These are phyloP conservation scores for Tetraselmis chui DNA, from an alignment of 139 green algal species.

Conservation along the genomic window DNA sequence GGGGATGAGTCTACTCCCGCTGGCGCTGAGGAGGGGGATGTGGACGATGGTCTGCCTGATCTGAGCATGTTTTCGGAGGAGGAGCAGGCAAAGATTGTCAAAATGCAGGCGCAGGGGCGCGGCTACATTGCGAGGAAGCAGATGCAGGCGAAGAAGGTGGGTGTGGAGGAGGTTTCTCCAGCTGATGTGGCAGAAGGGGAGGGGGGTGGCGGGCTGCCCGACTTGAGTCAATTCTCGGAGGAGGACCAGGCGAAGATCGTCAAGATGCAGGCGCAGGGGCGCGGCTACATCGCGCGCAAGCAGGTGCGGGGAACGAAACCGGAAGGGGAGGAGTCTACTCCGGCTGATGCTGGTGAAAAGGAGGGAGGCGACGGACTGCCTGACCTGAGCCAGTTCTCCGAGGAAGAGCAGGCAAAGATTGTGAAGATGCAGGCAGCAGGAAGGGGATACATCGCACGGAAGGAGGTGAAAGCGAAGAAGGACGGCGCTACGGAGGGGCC, in stretches of 20 bases:
- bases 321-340: background rate
- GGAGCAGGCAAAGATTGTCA: background rate
- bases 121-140: background rate
- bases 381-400: background rate
- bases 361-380: background rate
- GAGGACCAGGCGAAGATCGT: background rate
- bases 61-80: background rate
- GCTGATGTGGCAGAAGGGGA: background rate
- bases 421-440: background rate
- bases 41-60: too few species aligned
- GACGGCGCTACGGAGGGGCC: background rate
- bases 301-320: background rate
- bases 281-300: background rate
- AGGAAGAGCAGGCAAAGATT: background rate
- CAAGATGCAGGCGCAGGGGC: background rate
- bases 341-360: too few species aligned
- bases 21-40: too few species aligned
- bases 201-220: background rate
- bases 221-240: background rate
- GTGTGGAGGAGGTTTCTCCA: background rate
- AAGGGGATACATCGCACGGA: background rate
- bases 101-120: background rate
- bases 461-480: background rate
- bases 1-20: too few species aligned
- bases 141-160: background rate